These are phyloP conservation scores for Talaromyces sp. DNA, from an alignment of 2,329 filamentous ascomycete species.

Conservation along the genomic window DNA sequence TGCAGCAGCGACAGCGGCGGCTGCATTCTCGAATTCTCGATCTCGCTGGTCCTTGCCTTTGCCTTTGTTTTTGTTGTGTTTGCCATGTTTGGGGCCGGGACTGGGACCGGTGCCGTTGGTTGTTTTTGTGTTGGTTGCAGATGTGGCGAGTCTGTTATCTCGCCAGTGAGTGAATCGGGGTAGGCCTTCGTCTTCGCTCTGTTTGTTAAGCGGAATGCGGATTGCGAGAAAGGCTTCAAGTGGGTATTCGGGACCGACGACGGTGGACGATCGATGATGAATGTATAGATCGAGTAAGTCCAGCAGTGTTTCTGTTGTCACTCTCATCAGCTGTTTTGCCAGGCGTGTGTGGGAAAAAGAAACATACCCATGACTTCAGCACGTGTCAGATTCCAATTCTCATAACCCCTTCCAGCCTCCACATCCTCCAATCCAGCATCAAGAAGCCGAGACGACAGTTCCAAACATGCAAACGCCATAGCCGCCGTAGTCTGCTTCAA, in stretches of 20 bases:
- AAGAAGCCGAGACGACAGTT: constrained; percentile 72
- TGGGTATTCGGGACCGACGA: constrained; percentile 69
- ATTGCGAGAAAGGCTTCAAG: constrained; percentile 79
- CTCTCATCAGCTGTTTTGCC: neutral
- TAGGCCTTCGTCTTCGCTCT: constrained; percentile 63
- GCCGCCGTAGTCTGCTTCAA: constrained; percentile 86
- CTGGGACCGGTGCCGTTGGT: constrained; percentile 1
- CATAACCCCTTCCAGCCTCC: constrained; percentile 51
- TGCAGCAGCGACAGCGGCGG: constrained; percentile 18
- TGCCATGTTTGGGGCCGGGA: constrained; percentile 23
- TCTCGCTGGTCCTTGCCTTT: constrained; percentile 26
- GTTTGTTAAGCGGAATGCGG: constrained; percentile 81
- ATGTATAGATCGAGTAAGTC: constrained; percentile 92
- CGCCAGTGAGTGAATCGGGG: constrained; percentile 63
- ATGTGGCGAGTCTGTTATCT: constrained; percentile 22
- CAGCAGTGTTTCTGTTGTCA: constrained; percentile 69
- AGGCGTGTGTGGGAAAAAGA: neutral
- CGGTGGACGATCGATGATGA: constrained; percentile 72
- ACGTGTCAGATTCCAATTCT: constrained; percentile 48
- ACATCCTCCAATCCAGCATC: constrained; percentile 55
- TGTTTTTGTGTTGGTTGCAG: neutral
- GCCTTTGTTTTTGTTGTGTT: constrained; percentile 30
- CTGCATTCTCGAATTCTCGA: constrained; percentile 18
- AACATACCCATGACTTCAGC: constrained; percentile 49
- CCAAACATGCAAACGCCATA: constrained; percentile 77